phyloP scores from a whole-genome alignment of 257 asterid species.

The Nicotiana paniculata region DNA sequence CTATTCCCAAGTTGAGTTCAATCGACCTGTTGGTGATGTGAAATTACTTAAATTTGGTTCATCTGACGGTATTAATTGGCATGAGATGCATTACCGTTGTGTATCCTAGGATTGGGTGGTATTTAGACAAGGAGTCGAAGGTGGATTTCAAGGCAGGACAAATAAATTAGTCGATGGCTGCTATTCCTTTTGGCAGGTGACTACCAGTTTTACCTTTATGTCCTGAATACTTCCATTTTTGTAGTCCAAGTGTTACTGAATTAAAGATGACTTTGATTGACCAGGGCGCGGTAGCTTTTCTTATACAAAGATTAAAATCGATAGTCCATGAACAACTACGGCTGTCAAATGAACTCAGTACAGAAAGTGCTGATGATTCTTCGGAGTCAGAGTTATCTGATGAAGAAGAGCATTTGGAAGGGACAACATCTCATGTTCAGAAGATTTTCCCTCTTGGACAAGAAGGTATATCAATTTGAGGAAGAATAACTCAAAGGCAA shows the following conservation, averaged over 20 bases:
- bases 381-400: constrained; percentile 38
- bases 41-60: neutral
- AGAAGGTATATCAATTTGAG: constrained; percentile 38
- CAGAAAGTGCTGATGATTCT: constrained; percentile 39
- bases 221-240: neutral
- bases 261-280: constrained; percentile 4
- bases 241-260: neutral
- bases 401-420: constrained; percentile 34
- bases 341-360: constrained; percentile 27
- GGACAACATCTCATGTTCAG: constrained; percentile 30
- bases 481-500: neutral
- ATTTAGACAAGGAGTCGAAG: constrained; percentile 91
- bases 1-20: neutral
- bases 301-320: constrained; percentile 58
- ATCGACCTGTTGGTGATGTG: neutral
- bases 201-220: neutral
- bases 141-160: constrained; percentile 98
- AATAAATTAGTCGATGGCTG: constrained; percentile 97
- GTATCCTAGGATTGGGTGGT: constrained; percentile 82
- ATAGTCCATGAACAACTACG: constrained; percentile 49
- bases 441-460: constrained; percentile 18
- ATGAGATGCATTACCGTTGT: constrained; percentile 12
- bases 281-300: constrained; percentile 86
- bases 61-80: neutral
- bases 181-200: constrained; percentile 99